A percentile compares a stretch with the other conserved stretches of the same genome.
These are phyloP conservation scores for Juglanconis juglandina DNA, from an alignment of 2,329 filamentous ascomycete genomes.

Conservation along the genomic window DNA sequence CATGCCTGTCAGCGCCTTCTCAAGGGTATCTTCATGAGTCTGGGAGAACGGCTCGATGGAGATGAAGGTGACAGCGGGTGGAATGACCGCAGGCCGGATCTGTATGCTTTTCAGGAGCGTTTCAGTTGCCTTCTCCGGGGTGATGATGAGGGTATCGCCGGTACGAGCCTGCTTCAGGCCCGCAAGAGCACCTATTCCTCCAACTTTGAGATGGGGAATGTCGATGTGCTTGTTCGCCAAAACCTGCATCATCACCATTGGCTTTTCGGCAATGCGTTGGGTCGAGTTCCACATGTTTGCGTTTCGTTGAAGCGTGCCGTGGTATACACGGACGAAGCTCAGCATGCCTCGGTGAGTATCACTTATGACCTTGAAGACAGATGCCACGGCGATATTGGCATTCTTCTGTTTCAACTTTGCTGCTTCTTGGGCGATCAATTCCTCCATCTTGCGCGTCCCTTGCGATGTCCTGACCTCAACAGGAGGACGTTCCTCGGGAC, in stretches of 20 bases:
- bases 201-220: slow-evolving; percentile 72
- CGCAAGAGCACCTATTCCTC: slow-evolving; percentile 90
- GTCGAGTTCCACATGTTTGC: slow-evolving; percentile 83
- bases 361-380: slow-evolving; percentile 92
- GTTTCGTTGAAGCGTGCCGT: slow-evolving; percentile 73
- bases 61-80: slow-evolving; percentile 94
- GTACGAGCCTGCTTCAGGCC: slow-evolving; percentile 90
- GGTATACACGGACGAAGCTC: slow-evolving; percentile 90
- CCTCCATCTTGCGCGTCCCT: slow-evolving; percentile 44
- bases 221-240: slow-evolving; percentile 86
- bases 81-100: slow-evolving; percentile 81
- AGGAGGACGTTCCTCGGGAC: slow-evolving; percentile 74
- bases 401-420: slow-evolving; percentile 32
- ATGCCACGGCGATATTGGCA: slow-evolving; percentile 48
- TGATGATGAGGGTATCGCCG: slow-evolving; percentile 84
- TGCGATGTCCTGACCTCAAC: slow-evolving; percentile 69
- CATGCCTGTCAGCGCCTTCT: slow-evolving; percentile 71
- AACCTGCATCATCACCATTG: slow-evolving; percentile 80
- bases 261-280: slow-evolving; percentile 72
- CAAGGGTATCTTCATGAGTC: slow-evolving; percentile 72
- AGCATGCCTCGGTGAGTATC: slow-evolving; percentile 82
- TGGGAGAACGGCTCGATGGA: slow-evolving; percentile 69
- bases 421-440: slow-evolving; percentile 34
- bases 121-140: slow-evolving; percentile 61
- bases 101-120: slow-evolving; percentile 71